Conservation (phyloP, 495 filamentous ascomycete genomes). For the Hypoxylon cercidicola region DNA sequence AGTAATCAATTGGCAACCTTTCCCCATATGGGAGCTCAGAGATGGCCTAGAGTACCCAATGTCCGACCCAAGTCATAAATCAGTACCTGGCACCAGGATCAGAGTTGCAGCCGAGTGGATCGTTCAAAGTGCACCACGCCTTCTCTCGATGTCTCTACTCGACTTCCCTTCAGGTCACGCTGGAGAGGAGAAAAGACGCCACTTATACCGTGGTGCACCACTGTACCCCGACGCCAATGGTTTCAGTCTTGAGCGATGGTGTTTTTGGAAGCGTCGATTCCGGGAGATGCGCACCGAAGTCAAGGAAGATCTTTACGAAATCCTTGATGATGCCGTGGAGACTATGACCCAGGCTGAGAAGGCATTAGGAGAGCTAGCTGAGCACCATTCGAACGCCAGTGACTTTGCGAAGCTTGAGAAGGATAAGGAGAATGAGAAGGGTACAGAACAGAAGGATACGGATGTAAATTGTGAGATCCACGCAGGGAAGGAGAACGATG, state of each 20-base stretch:
- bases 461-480: no score
- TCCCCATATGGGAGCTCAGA: constrained; percentile 6
- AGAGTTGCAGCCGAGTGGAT: constrained; percentile 19
- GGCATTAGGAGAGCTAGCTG: background rate
- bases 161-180: background rate
- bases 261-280: constrained; percentile 25
- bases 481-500: no score
- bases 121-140: background rate
- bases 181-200: background rate
- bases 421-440: no score
- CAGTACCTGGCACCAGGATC: background rate
- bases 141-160: constrained; percentile 1
- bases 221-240: background rate
- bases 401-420: no score
- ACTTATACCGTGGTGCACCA: constrained; percentile 1
- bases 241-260: constrained; percentile 23
- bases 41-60: background rate
- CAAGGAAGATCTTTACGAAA: constrained; percentile 1
- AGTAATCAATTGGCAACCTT: background rate
- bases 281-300: constrained; percentile 5
- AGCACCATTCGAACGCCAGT: no score
- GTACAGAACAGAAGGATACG: no score
- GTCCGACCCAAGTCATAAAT: background rate
- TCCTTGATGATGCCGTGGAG: constrained; percentile 1
- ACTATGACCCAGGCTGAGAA: constrained; percentile 12